phyloP scores from a whole-genome alignment of 1,284 basidiomycete species.

The Ustilago crameri region DNA sequence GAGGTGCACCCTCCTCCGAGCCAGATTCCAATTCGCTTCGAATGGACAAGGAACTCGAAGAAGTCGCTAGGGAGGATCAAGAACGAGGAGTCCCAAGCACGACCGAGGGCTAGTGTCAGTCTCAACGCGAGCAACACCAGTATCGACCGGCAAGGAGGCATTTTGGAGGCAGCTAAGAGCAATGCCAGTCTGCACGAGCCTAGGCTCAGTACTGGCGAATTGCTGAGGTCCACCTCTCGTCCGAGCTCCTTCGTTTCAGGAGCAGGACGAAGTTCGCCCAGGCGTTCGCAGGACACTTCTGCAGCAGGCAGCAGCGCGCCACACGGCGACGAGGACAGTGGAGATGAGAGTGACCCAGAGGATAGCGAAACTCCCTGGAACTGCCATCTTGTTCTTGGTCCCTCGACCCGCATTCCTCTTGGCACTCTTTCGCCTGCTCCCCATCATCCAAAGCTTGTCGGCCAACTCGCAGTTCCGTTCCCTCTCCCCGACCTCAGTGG shows the following conservation, averaged over 20 bases:
- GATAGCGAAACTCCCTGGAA: slow-evolving; percentile 96
- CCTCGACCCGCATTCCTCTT: slow-evolving; percentile 63
- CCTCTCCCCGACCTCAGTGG: slow-evolving; percentile 72
- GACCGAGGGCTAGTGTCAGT: slow-evolving; percentile 29
- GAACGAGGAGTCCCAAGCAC: slow-evolving; percentile 27
- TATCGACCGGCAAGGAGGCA: slow-evolving; percentile 16
- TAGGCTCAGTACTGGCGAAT: slow-evolving; percentile 21
- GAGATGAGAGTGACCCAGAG: slow-evolving; percentile 78
- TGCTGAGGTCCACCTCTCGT: slow-evolving; percentile 17
- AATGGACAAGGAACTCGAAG: slow-evolving; percentile 60
- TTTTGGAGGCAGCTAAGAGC: slow-evolving; percentile 21
- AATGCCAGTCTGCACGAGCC: slow-evolving; percentile 19
- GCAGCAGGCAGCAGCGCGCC: slow-evolving; percentile 32
- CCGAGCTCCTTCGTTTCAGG: slow-evolving; percentile 39
- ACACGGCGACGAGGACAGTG: slow-evolving; percentile 40
- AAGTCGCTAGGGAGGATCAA: slow-evolving; percentile 6
- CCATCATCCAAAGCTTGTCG: slow-evolving; percentile 94
- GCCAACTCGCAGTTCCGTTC: slow-evolving; percentile 87
- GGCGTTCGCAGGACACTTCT: slow-evolving; percentile 41
- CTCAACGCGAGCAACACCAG: slow-evolving; percentile 38
- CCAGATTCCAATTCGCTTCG: slow-evolving; percentile 57
- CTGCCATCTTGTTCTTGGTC: slow-evolving; percentile 72
- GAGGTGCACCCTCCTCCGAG: slow-evolving; percentile 49
- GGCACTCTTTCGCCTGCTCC: slow-evolving; percentile 81
- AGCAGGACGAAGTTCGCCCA: slow-evolving; percentile 19